phyloP scores from a whole-genome alignment of 2,329 filamentous ascomycete species.

The Stemphylium vesicarium region DNA sequence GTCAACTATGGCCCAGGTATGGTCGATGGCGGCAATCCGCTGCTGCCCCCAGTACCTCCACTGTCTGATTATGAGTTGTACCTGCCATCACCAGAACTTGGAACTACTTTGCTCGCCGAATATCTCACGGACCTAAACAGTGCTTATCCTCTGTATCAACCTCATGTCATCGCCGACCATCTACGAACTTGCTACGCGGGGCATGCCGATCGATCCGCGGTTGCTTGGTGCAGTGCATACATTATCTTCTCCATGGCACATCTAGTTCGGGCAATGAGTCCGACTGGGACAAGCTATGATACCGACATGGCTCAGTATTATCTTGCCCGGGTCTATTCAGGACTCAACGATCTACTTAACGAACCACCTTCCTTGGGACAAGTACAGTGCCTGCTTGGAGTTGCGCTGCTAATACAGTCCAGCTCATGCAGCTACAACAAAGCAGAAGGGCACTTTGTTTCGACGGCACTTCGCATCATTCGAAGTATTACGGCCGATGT shows the following conservation, averaged over 20 bases:
- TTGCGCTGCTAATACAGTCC: conserved; percentile 24
- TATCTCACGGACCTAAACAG: conserved; percentile 37
- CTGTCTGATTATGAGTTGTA: conserved; percentile 20
- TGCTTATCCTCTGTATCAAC: conserved; percentile 29
- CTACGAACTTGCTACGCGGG: conserved; percentile 34
- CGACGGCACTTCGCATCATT: conserved; percentile 30
- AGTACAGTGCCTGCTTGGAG: conserved; percentile 32
- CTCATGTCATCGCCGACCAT: conserved; percentile 29
- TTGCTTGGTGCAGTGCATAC: conserved; percentile 34
- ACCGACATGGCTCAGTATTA: conserved; percentile 32
- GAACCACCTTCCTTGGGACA: conserved; percentile 25
- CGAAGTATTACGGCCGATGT: conserved; percentile 26
- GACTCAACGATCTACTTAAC: conserved; percentile 22
- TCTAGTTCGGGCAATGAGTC: conserved; percentile 31
- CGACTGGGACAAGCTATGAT: conserved; percentile 24
- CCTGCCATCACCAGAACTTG: conserved; percentile 32
- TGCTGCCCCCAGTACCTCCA: background rate
- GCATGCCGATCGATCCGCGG: conserved; percentile 24
- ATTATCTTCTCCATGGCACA: conserved; percentile 36
- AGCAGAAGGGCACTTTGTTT: conserved; percentile 24
- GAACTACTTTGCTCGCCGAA: conserved; percentile 30
- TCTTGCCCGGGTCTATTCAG: conserved; percentile 19
- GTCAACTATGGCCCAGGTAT: conserved; percentile 9
- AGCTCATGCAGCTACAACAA: conserved; percentile 14
- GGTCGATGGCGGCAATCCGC: background rate